Evolutionary conservation across 305 asterid species (phyloP).

Genomic region (Stenogyne calaminthoides): DNA sequence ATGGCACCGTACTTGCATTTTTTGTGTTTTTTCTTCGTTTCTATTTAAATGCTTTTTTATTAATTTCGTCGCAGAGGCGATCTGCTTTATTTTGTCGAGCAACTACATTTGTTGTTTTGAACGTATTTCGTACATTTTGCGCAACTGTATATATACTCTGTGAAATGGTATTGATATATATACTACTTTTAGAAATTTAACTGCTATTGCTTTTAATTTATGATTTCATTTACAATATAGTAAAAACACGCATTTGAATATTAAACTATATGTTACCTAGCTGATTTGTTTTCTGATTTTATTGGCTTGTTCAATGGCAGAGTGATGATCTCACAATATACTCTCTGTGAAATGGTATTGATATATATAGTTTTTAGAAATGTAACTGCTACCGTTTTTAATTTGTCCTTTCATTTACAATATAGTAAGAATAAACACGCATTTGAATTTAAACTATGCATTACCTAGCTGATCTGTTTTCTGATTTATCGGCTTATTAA

Average conservation of each 20-base stretch:
- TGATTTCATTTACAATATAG: background rate
- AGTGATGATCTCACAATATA: background rate
- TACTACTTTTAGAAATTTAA: too few relatives aligned
- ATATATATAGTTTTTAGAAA: background rate
- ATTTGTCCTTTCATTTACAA: background rate
- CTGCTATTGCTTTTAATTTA: background rate
- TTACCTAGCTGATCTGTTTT: background rate
- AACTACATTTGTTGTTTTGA: too few relatives aligned
- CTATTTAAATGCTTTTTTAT: too few relatives aligned
- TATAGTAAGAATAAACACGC: too few relatives aligned
- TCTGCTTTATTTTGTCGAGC: too few relatives aligned
- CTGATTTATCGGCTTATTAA: slow-evolving; percentile 15
- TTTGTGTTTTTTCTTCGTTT: background rate
- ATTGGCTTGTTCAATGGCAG: slow-evolving; percentile 18
- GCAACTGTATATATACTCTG: background rate
- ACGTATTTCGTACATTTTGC: background rate
- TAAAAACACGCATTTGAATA: background rate
- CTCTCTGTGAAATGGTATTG: background rate
- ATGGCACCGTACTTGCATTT: background rate
- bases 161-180: too few relatives aligned
- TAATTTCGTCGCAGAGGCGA: too few relatives aligned
- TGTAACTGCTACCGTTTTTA: background rate
- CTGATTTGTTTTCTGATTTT: slow-evolving; percentile 13
- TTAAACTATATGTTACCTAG: background rate
- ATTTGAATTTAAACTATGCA: background rate